Evolutionary conservation across 2,329 filamentous ascomycete genomes (phyloP).

Genomic region (Colletotrichum lupini): DNA sequence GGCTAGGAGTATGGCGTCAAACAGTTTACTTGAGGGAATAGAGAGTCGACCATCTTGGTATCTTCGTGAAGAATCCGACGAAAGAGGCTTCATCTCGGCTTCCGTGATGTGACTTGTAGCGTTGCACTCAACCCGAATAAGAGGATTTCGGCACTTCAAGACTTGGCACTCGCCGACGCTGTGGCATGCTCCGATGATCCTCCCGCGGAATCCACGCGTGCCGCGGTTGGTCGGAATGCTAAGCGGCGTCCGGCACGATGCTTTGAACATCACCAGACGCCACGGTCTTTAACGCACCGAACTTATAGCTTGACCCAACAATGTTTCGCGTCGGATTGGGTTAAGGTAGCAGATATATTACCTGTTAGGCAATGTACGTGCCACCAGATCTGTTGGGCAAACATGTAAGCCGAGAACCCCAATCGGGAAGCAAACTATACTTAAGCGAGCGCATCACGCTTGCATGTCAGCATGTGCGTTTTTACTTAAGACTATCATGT

Average conservation of each 20-base stretch:
- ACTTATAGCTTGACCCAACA: too few species aligned
- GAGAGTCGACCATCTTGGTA: background rate
- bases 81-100: background rate
- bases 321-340: background rate
- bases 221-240: background rate
- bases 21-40: background rate
- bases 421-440: background rate
- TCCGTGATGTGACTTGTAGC: background rate
- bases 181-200: background rate
- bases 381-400: background rate
- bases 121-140: background rate
- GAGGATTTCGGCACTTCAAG: background rate
- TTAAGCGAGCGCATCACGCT: background rate
- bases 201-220: too few species aligned
- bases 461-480: background rate
- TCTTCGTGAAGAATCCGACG: background rate
- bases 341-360: background rate
- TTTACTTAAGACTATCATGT: background rate
- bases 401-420: background rate
- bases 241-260: background rate
- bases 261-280: background rate
- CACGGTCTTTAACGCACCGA: background rate
- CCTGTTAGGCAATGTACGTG: fast-evolving
- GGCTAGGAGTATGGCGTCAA: conserved; percentile 7
- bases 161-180: background rate